A percentile compares a stretch with the other conserved stretches of the same genome.
phyloP scores from a whole-genome alignment of 257 asterid genomes.

The Nicotiana tabacum region DNA sequence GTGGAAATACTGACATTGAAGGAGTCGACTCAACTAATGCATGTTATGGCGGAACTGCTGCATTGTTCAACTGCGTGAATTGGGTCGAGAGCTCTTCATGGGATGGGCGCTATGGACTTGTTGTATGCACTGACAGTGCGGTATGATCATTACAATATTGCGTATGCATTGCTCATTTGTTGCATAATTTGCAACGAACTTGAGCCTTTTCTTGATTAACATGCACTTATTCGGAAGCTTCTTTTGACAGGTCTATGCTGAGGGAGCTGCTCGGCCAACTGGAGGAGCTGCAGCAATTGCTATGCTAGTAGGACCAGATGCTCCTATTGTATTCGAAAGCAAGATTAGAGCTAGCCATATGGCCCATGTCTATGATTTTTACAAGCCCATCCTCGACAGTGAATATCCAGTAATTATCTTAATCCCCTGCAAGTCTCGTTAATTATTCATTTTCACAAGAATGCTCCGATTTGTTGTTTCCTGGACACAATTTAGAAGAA shows the following conservation, averaged over 20 bases:
- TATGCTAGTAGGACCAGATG: slow-evolving; percentile 93
- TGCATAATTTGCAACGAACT: neutral
- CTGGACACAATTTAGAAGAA: neutral
- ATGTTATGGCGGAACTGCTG: slow-evolving; percentile 99
- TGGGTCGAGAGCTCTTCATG: slow-evolving; percentile 99
- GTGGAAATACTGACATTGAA: slow-evolving; percentile 93
- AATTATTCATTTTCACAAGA: neutral
- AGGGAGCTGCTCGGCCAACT: slow-evolving; percentile 99
- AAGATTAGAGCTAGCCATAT: slow-evolving; percentile 92
- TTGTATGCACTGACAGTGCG: slow-evolving; percentile 99
- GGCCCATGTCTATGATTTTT: slow-evolving; percentile 95
- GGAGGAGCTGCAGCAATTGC: slow-evolving; percentile 99
- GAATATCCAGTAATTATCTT: slow-evolving; percentile 84
- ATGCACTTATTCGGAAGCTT: slow-evolving; percentile 9
- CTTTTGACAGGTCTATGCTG: slow-evolving; percentile 83
- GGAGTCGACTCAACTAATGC: slow-evolving; percentile 98
- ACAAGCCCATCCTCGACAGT: slow-evolving; percentile 98
- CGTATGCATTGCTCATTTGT: neutral
- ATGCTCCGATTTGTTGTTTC: neutral
- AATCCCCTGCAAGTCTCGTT: neutral
- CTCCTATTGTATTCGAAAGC: slow-evolving; percentile 95
- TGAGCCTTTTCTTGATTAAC: neutral
- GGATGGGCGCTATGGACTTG: slow-evolving; percentile 99
- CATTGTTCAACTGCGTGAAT: slow-evolving; percentile 85
- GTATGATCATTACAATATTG: slow-evolving; percentile 33